Evolutionary conservation across 371 early-diverging fungal species (phyloP), one percentile per base, ranked within the genome.

Genomic region (Chytridium lagenaria): DNA sequence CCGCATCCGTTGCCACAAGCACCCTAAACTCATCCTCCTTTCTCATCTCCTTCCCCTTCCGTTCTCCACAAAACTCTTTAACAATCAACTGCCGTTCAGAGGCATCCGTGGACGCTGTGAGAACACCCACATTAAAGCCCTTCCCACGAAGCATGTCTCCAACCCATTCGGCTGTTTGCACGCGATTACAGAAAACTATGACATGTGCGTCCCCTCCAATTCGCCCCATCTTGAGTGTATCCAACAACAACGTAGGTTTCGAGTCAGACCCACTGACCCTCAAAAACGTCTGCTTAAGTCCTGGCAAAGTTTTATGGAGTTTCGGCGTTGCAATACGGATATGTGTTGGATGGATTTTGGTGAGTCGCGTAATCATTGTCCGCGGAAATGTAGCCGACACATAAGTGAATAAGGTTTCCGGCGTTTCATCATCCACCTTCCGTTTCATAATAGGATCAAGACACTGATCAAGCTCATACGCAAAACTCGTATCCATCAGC

Each of bases 1-100:
- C 97, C 75, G 97, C 89, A 75, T 98, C 98, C 0, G 98, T 98
- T 76, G 96, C 95, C 66, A 98, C 91, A 71, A 95, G 78, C 12
- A 80, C 50, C 22, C 38, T 68, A 1, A 74, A 26, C 5, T 36
- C 51, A 23, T 70, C 77, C 40, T 59, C 67, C 63, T 36, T 23
- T 30, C 50, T 33, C 63, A 68, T 72, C 64, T 64, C 33, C 34
- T 31, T 64, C 64, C 49, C 71, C 33, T 59, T 26, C n/a, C 50
- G 57, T n/a, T 50, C 66, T 2, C 66, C 77, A n/a, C 50, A 57
- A 69, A 78, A 40, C 26, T 34, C 28, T 40, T 36, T 1, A 67
- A 59, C 0, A 57, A 49, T 28, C 22, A 34, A 3, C 49, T 52
- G 23, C 3, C 78, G 67, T 30, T 71, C 69, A 12, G 44, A 26